Conservation (phyloP, 495 filamentous ascomycete species). For the Pyrenopolyporus hunteri region DNA sequence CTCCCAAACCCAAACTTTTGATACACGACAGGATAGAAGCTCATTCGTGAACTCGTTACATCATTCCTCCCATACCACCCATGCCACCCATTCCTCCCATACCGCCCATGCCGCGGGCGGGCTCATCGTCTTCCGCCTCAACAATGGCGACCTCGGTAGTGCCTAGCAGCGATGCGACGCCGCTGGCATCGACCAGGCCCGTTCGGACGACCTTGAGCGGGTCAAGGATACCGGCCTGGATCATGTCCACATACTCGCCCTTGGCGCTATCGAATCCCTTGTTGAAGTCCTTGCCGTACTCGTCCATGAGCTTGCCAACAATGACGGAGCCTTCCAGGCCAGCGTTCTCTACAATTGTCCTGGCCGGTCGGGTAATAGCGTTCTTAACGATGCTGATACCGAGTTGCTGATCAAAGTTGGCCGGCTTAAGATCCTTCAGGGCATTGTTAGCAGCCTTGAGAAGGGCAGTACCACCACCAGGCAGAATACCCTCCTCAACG, state of each 20-base stretch:
- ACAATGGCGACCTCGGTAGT: conserved; percentile 98
- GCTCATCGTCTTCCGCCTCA: conserved; percentile 94
- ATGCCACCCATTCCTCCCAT: conserved; percentile 73
- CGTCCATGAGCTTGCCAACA: conserved; percentile 97
- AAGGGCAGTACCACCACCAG: conserved; percentile 96
- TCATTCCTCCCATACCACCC: conserved; percentile 64
- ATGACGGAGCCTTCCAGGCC: conserved; percentile 94
- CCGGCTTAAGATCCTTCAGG: conserved; percentile 76
- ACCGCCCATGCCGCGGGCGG: conserved; percentile 68
- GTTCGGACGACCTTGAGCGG: conserved; percentile 99
- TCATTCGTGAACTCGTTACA: conserved; percentile 47
- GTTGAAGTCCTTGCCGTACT: conserved; percentile 93
- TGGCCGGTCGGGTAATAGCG: conserved; percentile 92
- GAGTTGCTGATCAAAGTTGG: conserved; percentile 99
- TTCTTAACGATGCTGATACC: conserved; percentile 97
- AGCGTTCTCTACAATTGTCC: conserved; percentile 97
- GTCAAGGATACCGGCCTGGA: conserved; percentile 93
- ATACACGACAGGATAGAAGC: conserved; percentile 39
- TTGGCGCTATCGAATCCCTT: conserved; percentile 95
- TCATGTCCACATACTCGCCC: conserved; percentile 99
- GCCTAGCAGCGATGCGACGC: conserved; percentile 95
- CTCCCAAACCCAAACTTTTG: conserved; percentile 42
- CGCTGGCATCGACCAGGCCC: conserved; percentile 89
- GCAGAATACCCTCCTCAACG: conserved; percentile 98
- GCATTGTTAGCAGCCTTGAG: conserved; percentile 95